Base-by-base conservation (phyloP, 1,284 basidiomycete species). In the Ganoderma lucidum region DNA sequence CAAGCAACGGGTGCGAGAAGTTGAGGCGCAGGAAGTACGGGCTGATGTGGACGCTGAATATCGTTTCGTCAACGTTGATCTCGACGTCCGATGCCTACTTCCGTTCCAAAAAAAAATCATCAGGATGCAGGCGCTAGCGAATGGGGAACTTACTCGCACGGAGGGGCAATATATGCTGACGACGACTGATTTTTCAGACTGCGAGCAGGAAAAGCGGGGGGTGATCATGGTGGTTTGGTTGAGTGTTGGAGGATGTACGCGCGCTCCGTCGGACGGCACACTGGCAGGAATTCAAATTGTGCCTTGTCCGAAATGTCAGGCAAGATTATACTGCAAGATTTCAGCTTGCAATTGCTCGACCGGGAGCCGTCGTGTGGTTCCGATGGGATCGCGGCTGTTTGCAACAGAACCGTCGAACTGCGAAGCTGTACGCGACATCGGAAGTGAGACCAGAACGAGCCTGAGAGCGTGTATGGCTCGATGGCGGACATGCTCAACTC, bases 21-120 rank as follows among this genome's bases (percentile, higher is more conserved):
- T 88, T 89, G 70, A 95, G 84, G 3, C 93, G 90, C 66, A 95
- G 84, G 75, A 92, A 95, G 77, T 95, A 95, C 4, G 93, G 93
- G 70, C 90, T 92, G 77, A 94, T 86, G 76, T 95, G 89, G 53
- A 93, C 81, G n/a, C 88, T 88, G 77, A 95, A 84, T 58, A 91
- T 80, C 44, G 87, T 87, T 68, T 88, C 88, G 73, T 93, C 91
- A 67, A 94, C 88, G 73, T 91, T 84, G 71, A 94, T 90, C 77
- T 95, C 93, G 45, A 90, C 87, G 70, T 95, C 93, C 59, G 90
- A 87, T 32, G 93, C 92, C 93, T 94, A 80, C 78, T 77, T 78
- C 71, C 73, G 66, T 39, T 35, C n/a, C 51, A 42, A 64, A 80
- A 17, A 42, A 64, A 80, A 17, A 39, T 75, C 80, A 80, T 80